phyloP scores from a whole-genome alignment of 2,329 filamentous ascomycete species.

The Aspergillus sp. region DNA sequence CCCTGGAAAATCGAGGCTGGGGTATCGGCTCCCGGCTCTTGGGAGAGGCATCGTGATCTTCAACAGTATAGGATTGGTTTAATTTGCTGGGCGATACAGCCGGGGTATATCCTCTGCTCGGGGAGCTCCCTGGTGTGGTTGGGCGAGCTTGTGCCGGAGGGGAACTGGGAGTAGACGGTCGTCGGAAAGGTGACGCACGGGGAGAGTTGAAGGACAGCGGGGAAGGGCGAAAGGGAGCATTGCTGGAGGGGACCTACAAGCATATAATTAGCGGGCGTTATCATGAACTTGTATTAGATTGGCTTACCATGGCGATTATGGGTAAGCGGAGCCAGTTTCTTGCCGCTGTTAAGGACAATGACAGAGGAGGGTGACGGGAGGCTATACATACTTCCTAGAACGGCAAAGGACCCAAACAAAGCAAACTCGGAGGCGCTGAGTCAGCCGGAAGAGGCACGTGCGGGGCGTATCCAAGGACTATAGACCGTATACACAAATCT shows the following conservation, averaged over 20 bases:
- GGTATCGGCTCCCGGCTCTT: slow-evolving; percentile 31
- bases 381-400: slow-evolving; percentile 14
- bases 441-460: slow-evolving; percentile 25
- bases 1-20: slow-evolving; percentile 36
- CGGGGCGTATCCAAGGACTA: background rate
- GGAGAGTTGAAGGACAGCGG: slow-evolving; percentile 70
- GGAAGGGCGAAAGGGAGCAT: slow-evolving; percentile 66
- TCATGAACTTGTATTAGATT: background rate
- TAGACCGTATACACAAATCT: background rate
- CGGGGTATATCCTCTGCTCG: slow-evolving; percentile 42
- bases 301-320: slow-evolving; percentile 21
- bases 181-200: slow-evolving; percentile 68
- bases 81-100: slow-evolving; percentile 49
- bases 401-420: slow-evolving; percentile 16
- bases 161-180: slow-evolving; percentile 62
- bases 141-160: slow-evolving; percentile 57
- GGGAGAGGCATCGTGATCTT: slow-evolving; percentile 39
- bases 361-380: background rate
- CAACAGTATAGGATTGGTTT: slow-evolving; percentile 47
- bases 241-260: slow-evolving; percentile 46
- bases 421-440: slow-evolving; percentile 23
- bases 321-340: background rate
- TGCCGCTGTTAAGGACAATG: background rate
- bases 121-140: slow-evolving; percentile 51
- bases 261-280: background rate